Percentiles rank a stretch among this genome's conserved stretches.
These are phyloP conservation scores for Halophytophthora polymorphica DNA, from an alignment of 352 stramenopile genomes.

Conservation along the genomic window DNA sequence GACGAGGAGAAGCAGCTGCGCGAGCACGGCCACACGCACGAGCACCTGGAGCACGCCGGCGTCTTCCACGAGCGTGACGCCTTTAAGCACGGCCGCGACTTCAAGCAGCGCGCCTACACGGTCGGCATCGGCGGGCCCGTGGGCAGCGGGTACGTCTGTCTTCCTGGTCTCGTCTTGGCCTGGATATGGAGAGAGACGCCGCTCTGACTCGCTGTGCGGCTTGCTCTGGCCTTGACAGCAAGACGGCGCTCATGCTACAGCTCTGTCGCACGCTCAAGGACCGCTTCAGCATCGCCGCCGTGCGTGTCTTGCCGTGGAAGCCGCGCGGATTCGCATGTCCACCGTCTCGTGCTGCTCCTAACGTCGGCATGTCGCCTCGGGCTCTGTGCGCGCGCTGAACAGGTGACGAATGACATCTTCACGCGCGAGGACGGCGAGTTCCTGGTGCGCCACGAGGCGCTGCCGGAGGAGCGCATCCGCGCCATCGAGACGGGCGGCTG, in stretches of 20 bases:
- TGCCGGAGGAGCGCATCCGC: slow-evolving; percentile 89
- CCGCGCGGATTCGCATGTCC: background rate
- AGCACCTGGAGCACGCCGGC: slow-evolving; percentile 83
- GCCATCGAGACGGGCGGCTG: slow-evolving; percentile 98
- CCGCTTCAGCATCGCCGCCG: slow-evolving; percentile 74
- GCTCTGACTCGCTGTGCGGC: too few relatives aligned
- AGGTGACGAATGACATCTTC: slow-evolving; percentile 99
- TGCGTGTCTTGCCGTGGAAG: slow-evolving; percentile 37
- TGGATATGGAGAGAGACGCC: too few relatives aligned
- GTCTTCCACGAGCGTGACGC: slow-evolving; percentile 67
- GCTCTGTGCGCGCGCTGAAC: slow-evolving; percentile 6
- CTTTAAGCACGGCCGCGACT: slow-evolving; percentile 60
- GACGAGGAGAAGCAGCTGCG: slow-evolving; percentile 76
- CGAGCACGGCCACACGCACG: slow-evolving; percentile 87
- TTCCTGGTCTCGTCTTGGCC: background rate
- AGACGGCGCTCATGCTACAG: slow-evolving; percentile 94
- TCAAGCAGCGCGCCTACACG: slow-evolving; percentile 88
- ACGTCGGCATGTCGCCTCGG: background rate
- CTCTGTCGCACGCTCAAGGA: slow-evolving; percentile 89
- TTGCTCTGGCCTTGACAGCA: slow-evolving; percentile 39
- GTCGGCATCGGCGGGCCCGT: slow-evolving; percentile 96
- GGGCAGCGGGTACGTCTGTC: slow-evolving; percentile 60
- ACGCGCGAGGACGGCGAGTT: slow-evolving; percentile 98
- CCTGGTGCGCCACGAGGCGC: slow-evolving; percentile 91
- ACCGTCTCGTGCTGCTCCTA: background rate